Conservation (phyloP, 371 early-diverging fungal species). For the Actinomortierella ambigua region DNA sequence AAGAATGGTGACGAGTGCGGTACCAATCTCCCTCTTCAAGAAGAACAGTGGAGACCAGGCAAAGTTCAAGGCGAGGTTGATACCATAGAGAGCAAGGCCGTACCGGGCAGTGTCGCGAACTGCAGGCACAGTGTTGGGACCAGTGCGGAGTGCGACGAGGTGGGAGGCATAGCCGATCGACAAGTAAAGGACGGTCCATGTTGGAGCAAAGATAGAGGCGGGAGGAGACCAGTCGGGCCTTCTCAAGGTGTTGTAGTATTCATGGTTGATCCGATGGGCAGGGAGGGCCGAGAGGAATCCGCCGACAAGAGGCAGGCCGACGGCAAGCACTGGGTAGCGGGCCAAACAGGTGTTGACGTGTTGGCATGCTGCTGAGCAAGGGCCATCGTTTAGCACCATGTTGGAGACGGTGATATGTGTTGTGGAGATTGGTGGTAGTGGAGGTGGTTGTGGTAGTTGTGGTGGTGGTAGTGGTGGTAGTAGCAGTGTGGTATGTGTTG, state of each 20-base stretch:
- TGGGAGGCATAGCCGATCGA: slow-evolving; percentile 37
- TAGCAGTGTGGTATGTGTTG: no score
- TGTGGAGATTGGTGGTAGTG: no score
- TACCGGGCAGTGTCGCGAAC: slow-evolving; percentile 19
- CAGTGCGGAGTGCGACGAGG: slow-evolving; percentile 17
- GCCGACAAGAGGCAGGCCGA: slow-evolving; percentile 31
- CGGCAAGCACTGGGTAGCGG: slow-evolving; percentile 36
- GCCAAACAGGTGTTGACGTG: slow-evolving; percentile 26
- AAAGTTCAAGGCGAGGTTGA: slow-evolving; percentile 32
- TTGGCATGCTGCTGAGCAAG: slow-evolving; percentile 13
- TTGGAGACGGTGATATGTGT: slow-evolving; percentile 4
- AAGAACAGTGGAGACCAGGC: slow-evolving; percentile 38
- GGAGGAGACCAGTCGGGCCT: slow-evolving; percentile 27
- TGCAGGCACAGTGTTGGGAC: slow-evolving; percentile 12
- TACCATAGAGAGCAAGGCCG: slow-evolving; percentile 27
- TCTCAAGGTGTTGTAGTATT: slow-evolving; percentile 3
- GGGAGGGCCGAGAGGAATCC: slow-evolving; percentile 32
- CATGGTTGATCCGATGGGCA: slow-evolving; percentile 1
- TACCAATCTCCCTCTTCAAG: slow-evolving; percentile 30
- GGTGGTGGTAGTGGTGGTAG: no score
- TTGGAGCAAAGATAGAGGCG: slow-evolving; percentile 10
- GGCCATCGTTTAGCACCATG: slow-evolving; percentile 14
- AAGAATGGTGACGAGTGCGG: slow-evolving; percentile 29
- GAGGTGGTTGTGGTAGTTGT: no score
- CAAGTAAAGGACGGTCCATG: slow-evolving; percentile 24